A percentile compares a stretch with the other conserved stretches of the same genome.
Conservation (phyloP, 257 asterid species). For the Solanum appendiculatum region DNA sequence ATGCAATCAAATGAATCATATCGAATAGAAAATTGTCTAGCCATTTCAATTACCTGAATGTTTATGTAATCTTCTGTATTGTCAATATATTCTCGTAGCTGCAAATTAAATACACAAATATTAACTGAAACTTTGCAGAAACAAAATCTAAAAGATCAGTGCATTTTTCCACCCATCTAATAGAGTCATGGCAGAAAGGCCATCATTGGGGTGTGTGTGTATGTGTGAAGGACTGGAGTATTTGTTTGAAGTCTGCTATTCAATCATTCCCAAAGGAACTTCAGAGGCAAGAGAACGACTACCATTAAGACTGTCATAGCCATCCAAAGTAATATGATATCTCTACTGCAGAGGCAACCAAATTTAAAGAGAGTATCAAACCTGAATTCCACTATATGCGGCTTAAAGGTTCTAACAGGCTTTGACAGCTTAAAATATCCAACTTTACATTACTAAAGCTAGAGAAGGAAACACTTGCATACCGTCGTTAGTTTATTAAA, state of each 20-base stretch:
- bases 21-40: not conserved
- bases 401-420: not conserved
- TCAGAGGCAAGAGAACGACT: not conserved
- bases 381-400: not conserved
- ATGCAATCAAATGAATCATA: not conserved
- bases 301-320: too few relatives aligned
- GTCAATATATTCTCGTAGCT: constrained; percentile 87
- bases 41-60: constrained; percentile 49
- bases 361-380: not conserved
- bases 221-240: too few relatives aligned
- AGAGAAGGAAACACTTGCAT: not conserved
- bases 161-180: not conserved
- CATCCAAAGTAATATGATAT: too few relatives aligned
- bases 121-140: not conserved
- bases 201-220: not conserved
- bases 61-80: constrained; percentile 89
- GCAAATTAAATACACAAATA: constrained; percentile 6
- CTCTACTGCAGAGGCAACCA: not conserved
- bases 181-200: not conserved
- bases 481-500: constrained; percentile 75
- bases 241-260: too few relatives aligned
- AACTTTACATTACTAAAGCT: not conserved
- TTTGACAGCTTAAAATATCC: not conserved
- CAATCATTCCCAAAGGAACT: not conserved
- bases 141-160: not conserved